Evolutionary conservation across 2,329 filamentous ascomycete species (phyloP), one percentile per base, ranked within the genome.

Genomic region (Microthyrium microscopicum): DNA sequence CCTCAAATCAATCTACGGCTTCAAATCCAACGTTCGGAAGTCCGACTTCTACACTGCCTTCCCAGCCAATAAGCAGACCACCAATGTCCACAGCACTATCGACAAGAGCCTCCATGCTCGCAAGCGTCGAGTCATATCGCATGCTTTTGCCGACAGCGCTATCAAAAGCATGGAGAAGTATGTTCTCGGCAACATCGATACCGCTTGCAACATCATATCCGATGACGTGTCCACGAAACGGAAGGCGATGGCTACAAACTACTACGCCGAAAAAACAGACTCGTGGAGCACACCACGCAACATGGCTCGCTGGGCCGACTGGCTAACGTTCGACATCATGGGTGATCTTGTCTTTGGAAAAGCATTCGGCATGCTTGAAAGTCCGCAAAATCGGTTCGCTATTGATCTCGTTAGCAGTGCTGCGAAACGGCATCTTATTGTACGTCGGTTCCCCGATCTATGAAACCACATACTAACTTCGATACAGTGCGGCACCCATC

Each of bases 291-390:
- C 44, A 17, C 43, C 52, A 12, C 52, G 56, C 43, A 59, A 67
- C 35, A 57, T 64, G 40, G 55, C 56, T 6, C 46, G 56, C 33
- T 59, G 56, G 51, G 50, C 52, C 29, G 33, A 58, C 37, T 63
- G 54, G 48, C 44, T 66, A 24, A 54, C 59, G 8, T 61, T 66
- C 39, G 64, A 68, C 37, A 57, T 67, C 36, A 66, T 68, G 56
- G 60, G 60, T 9, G 60, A 64, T 38, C 42, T 63, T 15, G 54
- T 54, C 18, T 58, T 62, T 41, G 57, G 57, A 3, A 57, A 61
- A 41, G 46, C 56, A 26, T 59, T 63, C 40, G 49, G 51, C 20
- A 57, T 59, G 55, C 40, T 62, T 34, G 51, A 55, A 39, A 48
- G 52, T 12, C 48, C 50, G 4, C 43, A 41, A 20, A 58, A 61